These are phyloP conservation scores for Myxozyma lipomycoides DNA, from an alignment of 805 yeast genomes.

Conservation along the genomic window DNA sequence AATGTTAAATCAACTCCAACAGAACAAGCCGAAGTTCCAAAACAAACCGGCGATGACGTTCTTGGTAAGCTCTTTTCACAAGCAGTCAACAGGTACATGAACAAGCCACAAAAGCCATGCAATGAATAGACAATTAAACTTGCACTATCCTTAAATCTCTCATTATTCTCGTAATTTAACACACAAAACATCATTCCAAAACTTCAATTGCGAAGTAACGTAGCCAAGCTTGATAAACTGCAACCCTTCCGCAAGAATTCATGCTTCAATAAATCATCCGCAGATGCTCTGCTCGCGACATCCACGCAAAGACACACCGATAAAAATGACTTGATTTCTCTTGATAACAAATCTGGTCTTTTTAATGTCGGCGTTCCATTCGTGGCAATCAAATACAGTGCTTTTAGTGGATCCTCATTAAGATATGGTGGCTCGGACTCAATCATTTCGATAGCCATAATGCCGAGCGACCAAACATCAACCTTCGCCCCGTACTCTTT, in stretches of 20 bases:
- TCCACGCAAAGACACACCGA: slow-evolving; percentile 92
- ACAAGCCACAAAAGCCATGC: too few relatives aligned
- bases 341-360: slow-evolving; percentile 63
- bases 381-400: slow-evolving; percentile 70
- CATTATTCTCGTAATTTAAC: too few relatives aligned
- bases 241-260: slow-evolving; percentile 57
- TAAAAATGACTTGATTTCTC: slow-evolving; percentile 77
- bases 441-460: slow-evolving; percentile 83
- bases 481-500: slow-evolving; percentile 79
- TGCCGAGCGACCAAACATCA: slow-evolving; percentile 79
- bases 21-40: not conserved
- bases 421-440: slow-evolving; percentile 83
- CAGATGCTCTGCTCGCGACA: slow-evolving; percentile 82
- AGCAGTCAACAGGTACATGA: slow-evolving; percentile 17
- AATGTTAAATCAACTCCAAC: not conserved
- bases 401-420: slow-evolving; percentile 74
- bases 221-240: slow-evolving; percentile 48
- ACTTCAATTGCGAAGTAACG: slow-evolving; percentile 32
- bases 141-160: too few relatives aligned
- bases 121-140: too few relatives aligned
- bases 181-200: not conserved
- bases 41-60: not conserved
- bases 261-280: slow-evolving; percentile 81
- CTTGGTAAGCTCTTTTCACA: slow-evolving; percentile 8
- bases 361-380: slow-evolving; percentile 77